Evolutionary conservation across 2,329 filamentous ascomycete species (phyloP), one percentile per base, ranked within the genome.

Genomic region (Nothophaeocryptopus gaeumannii): DNA sequence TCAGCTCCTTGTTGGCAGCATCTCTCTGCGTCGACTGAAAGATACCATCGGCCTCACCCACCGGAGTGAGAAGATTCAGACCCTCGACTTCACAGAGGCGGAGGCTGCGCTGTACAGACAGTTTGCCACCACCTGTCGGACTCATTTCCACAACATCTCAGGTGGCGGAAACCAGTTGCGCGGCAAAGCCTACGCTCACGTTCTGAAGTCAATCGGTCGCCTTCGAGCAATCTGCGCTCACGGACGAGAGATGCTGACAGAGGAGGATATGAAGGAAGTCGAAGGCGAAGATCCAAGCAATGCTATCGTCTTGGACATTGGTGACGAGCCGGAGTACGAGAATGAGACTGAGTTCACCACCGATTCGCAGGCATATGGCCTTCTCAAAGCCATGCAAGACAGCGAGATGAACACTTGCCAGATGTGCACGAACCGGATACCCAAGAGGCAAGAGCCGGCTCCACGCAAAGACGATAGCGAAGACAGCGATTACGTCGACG

Each of bases 191-290:
- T 96, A 96, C 64, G 91, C 93, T 39, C 89, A 96, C 61, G 93
- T 99, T 39, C 73, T 99, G 53, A 91, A 93, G 58, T 88, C 89
- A 4, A 96, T 99, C 63, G 79, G 95, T 58, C 86, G 92, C 29
- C 80, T 99, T 13, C 88, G 93, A 8, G 78, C 95, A 35, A 86
- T 97, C 44, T 96, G 91, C 65, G 93, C 91, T 1, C 92, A 96
- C 66, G 93, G 93, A n/a, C 87, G 86, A 57, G 92, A 97, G 53
- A 79, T 99, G 7, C 78, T 99, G 2, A 88, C 84, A 49, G 83
- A 91, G 32, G 86, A 92, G 14, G 92, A 97, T 62, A 74, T 95
- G 39, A 83, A 86, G 58, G 77, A 86, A 3, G 82, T 92, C 43
- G 86, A 90, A 64, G 92, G 91, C 16, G 56, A 64, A 36, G 60